Base-by-base conservation (phyloP, 2,329 filamentous ascomycete species). In the Dendrostoma leiphaemia region DNA sequence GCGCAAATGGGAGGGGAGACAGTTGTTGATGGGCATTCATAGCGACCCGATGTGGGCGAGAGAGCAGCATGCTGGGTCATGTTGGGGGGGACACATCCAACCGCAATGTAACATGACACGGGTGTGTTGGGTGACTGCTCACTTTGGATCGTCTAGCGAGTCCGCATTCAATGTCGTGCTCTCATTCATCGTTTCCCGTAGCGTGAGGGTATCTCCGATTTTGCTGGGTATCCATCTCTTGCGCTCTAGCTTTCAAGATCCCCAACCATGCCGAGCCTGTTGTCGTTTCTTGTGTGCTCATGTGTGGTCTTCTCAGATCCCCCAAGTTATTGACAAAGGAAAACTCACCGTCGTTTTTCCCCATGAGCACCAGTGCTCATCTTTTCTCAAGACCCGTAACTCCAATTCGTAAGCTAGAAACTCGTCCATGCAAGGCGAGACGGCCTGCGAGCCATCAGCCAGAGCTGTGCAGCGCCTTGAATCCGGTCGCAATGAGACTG, bases 401-500 rank as follows among this genome's bases (percentile, higher is more conserved):
- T 34, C 31, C 44, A 10, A 23, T 24, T 8, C 17, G 10, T 15
- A 9, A 19, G 17, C 23, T 21, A 23, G 10, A 10, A 37, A 17
- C 28, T 4, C 21, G 4, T 17, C 21, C 10, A 24, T n/a, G 23
- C 23, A n/a, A n/a, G n/a, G n/a, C n/a, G n/a, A n/a, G n/a, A n/a
- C n/a, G n/a, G n/a, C n/a, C n/a, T n/a, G n/a, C n/a, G n/a, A n/a
- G 26, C 15, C 26, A 40, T 66, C 54, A 74, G 21, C 29, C 40
- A 15, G 73, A 75, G 56, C 72, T 76, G 63, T 85, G 82, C 56
- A 85, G 66, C 8, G 80, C 76, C 54, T 78, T 77, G 65, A 85
- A 86, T 5, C 83, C 83, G 17, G 82, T 73, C 44, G 79, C 76
- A 56, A 86, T 73, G 51, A 86, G 68, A 64, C 82, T 85, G 48